Percentiles rank a stretch among this genome's conserved stretches.
These are phyloP conservation scores for Blepharisma undulans DNA, from an alignment of 169 alveolate species.

Conservation along the genomic window DNA sequence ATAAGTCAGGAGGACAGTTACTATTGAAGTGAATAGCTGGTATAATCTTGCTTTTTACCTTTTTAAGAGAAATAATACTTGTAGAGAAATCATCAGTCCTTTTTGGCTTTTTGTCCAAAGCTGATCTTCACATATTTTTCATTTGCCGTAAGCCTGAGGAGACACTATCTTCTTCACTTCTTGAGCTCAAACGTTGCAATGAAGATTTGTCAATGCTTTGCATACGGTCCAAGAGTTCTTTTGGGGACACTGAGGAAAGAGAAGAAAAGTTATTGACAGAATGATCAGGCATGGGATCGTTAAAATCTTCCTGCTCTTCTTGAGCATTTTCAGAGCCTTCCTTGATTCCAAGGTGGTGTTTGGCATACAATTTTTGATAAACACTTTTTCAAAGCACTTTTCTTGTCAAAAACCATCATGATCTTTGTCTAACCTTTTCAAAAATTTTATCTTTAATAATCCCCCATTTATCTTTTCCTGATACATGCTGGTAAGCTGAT, in stretches of 20 bases:
- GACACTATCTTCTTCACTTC: not conserved
- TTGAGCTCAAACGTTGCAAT: not conserved
- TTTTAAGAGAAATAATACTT: not conserved
- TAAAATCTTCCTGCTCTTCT: not conserved
- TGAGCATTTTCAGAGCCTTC: not conserved
- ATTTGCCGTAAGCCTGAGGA: not conserved
- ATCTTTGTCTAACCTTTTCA: not conserved
- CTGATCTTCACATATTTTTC: not conserved
- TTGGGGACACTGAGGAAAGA: not conserved
- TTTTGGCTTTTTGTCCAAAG: not conserved
- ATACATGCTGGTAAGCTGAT: not conserved
- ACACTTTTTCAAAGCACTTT: slow-evolving; percentile 12
- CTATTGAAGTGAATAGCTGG: slow-evolving; percentile 19
- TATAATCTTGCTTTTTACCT: not conserved
- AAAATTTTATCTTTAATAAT: not conserved
- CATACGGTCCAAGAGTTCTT: not conserved
- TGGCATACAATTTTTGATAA: slow-evolving; percentile 14
- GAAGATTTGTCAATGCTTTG: not conserved
- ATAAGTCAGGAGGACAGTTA: not conserved
- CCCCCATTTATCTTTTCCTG: slow-evolving; percentile 4
- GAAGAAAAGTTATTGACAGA: not conserved
- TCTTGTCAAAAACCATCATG: slow-evolving; percentile 5
- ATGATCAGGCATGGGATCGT: not conserved
- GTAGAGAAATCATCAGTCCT: not conserved
- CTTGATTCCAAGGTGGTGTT: not conserved